Base-by-base conservation (phyloP, 371 early-diverging fungal species). In the Rhizomucor pusillus region DNA sequence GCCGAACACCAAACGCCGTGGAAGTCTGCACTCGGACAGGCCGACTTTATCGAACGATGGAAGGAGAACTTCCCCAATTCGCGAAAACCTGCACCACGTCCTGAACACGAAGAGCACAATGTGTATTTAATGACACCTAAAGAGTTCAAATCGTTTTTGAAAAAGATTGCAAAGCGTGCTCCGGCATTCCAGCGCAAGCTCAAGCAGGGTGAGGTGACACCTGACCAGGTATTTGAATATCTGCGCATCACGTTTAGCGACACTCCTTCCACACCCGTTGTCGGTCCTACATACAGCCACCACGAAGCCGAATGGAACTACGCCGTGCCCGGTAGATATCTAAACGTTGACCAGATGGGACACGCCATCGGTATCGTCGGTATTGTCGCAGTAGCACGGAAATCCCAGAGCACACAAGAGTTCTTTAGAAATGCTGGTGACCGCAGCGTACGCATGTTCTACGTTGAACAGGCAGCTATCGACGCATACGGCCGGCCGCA, bases 21-120 rank as follows among this genome's bases (percentile, higher is more conserved):
- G 76, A 70, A 79, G 40, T 80, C 82, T 25, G 91, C 82, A 10
- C 52, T 75, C 13, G 54, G 66, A 7, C 67, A 80, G 47, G 81
- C 79, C 14, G 51, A 79, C 43, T 82, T 80, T 65, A 56, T 79
- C 3, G 75, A 77, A 50, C 78, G 82, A 18, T 85, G 84, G 83
- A 86, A 85, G 55, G 88, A 89, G 50, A 88, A 88, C 61, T 90
- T 90, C 53, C 80, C 81, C 10, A 68, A 71, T 41, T 88, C 89
- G 11, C 74, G 67, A 35, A 67, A 67, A 34, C 86, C 87, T 9
- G 57, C 57, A 37, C 75, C 75, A 33, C 79, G 74, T 13, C 62
- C 69, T n/a, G 75, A 71, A 51, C 62, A 64, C 54, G 45, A 44
- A 11, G 57, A 73, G 14, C 58, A 66, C 47, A 81, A 81, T 57